A percentile compares a stretch with the other conserved stretches of the same genome.
Evolutionary conservation across 1,284 basidiomycete species (phyloP).

Genomic region (Malassezia obtusa): DNA sequence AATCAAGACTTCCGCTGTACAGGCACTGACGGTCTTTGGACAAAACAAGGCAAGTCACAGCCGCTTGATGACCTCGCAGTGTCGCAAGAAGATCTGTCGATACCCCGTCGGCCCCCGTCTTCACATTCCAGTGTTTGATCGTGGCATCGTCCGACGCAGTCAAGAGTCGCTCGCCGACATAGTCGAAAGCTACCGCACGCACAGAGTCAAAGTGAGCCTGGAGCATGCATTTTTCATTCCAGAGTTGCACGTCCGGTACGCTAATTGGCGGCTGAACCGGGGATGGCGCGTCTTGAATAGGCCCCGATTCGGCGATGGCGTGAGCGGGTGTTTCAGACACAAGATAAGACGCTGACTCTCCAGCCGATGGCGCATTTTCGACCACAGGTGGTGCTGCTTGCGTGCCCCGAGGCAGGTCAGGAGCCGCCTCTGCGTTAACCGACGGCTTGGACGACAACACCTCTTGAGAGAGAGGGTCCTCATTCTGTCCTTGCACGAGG

Average conservation of each 20-base stretch:
- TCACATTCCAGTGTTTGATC: slow-evolving; percentile 72
- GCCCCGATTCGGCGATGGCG: background rate
- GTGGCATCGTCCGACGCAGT: slow-evolving; percentile 90
- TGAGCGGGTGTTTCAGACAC: background rate
- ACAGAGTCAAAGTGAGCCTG: slow-evolving; percentile 83
- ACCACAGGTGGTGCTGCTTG: background rate
- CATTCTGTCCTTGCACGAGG: too few relatives aligned
- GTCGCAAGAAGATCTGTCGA: slow-evolving; percentile 54
- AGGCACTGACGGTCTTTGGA: slow-evolving; percentile 65
- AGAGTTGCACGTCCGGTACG: slow-evolving; percentile 32
- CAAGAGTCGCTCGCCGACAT: slow-evolving; percentile 65
- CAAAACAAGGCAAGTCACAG: slow-evolving; percentile 77
- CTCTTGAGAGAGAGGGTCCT: background rate
- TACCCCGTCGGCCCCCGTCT: slow-evolving; percentile 48
- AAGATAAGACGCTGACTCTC: background rate
- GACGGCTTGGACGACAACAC: background rate
- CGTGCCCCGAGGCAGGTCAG: too few relatives aligned
- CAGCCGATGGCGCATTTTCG: background rate
- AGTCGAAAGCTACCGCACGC: slow-evolving; percentile 76
- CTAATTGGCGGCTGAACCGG: background rate
- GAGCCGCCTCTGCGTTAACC: too few relatives aligned
- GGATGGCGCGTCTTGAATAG: background rate
- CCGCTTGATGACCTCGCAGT: slow-evolving; percentile 79
- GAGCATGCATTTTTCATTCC: slow-evolving; percentile 39
- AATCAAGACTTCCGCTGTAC: slow-evolving; percentile 85